Base-by-base conservation (phyloP, 768 basidiomycete species). In the Kwoniella dendrophila region DNA sequence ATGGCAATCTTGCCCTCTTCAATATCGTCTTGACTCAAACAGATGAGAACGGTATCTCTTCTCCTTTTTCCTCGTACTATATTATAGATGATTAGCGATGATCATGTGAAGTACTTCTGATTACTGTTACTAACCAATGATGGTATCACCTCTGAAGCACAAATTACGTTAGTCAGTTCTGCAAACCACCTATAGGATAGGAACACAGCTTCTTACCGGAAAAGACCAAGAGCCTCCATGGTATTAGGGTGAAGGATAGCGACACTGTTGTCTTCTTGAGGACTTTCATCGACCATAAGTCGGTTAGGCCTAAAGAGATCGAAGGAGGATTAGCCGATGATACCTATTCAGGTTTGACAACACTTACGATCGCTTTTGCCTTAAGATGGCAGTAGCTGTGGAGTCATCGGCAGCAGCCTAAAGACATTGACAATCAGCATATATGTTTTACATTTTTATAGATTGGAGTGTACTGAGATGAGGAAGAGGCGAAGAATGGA, bases 1-100 rank as follows among this genome's bases (percentile, higher is more conserved):
- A 99, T 83, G 74, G 96, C 94, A 66, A 99, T 94, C 78, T 91
- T 90, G 60, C 96, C 95, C 81, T 98, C 96, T 72, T 97, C 96
- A 64, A 98, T 91, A 64, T 95, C 92, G 74, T 98, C 96, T 40
- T 90, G 90, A 75, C 89, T 90, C 75, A 99, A 81, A 75, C 93
- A 96, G 78, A 98, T 98, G 64, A 99, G 87, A 43, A 99, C 96
- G 7, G 95, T 97, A 73, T 98, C 94, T 72, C 89, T 88, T 75
- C 96, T 88, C 83, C 96, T 94, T 86, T 98, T 98, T 48, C 96
- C 95, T 63, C 94, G 93, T 52, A 73, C 70, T 70, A 38, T 30
- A 26, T 8, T 18, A 10, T 27, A 18, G 11, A 18, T 58, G 30
- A 60, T 7, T 10, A 18, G 3, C 22, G 11, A 7, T 49, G 8